Evolutionary conservation across 2,329 filamentous ascomycete genomes (phyloP).

Genomic region (Pseudocercospora fuligena): DNA sequence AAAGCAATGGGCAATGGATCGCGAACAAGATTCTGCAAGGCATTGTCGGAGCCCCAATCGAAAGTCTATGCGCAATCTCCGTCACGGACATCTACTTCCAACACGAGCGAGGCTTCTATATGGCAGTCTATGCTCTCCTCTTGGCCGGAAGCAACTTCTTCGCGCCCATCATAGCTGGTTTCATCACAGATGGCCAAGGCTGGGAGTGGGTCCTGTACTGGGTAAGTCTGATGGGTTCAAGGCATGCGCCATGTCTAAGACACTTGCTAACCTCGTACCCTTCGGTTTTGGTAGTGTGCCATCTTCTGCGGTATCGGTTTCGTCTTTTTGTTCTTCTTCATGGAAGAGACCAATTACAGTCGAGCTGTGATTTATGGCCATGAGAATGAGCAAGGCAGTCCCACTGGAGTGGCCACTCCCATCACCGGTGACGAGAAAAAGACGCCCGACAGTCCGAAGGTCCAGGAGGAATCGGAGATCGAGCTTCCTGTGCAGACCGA

Average conservation of each 20-base stretch:
- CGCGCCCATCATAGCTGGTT: conserved; percentile 55
- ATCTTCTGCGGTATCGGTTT: conserved; percentile 58
- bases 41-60: conserved; percentile 55
- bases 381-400: conserved; percentile 10
- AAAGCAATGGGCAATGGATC: conserved; percentile 53
- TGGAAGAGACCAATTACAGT: conserved; percentile 64
- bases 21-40: conserved; percentile 52
- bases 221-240: neutral
- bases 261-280: neutral
- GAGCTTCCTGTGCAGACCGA: conserved; percentile 11
- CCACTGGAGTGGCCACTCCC: neutral
- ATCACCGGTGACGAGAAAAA: conserved; percentile 3
- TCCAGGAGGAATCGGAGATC: conserved; percentile 9
- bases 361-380: conserved; percentile 10
- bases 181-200: conserved; percentile 54
- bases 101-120: conserved; percentile 39
- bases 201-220: conserved; percentile 54
- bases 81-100: conserved; percentile 40
- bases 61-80: conserved; percentile 50
- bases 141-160: conserved; percentile 35
- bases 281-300: too few relatives aligned
- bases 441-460: neutral
- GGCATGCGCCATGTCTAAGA: neutral
- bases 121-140: conserved; percentile 36
- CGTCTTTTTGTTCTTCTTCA: conserved; percentile 61